Percentiles rank a stretch among this genome's conserved stretches.
Conservation (phyloP, 148 eudicot genomes). For the Rhododendron molle region DNA sequence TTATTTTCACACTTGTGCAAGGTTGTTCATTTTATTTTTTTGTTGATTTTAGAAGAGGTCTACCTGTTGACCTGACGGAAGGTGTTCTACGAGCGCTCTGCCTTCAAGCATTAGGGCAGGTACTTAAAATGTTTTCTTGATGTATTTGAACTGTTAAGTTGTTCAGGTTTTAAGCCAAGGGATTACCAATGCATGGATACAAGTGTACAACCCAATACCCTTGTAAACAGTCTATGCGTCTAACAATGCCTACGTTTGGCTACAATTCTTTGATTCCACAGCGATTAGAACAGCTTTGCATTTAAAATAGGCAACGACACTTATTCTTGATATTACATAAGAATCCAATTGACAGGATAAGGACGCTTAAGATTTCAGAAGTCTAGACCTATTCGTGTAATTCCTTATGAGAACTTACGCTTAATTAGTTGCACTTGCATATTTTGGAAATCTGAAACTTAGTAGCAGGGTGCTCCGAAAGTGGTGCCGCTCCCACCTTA, state of each 20-base stretch:
- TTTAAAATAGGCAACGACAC: not conserved
- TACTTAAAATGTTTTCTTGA: constrained; percentile 20
- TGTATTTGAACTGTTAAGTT: constrained; percentile 10
- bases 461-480: not conserved
- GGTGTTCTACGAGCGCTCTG: constrained; percentile 92
- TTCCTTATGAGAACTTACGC: not conserved
- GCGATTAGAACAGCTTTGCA: not conserved
- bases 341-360: not conserved
- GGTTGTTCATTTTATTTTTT: constrained; percentile 11
- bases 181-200: not conserved
- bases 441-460: not conserved
- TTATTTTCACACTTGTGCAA: not conserved
- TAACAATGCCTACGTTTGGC: not conserved
- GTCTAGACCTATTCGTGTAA: not conserved
- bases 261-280: not conserved
- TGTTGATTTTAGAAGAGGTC: constrained; percentile 61
- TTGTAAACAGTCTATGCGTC: not conserved
- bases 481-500: not conserved
- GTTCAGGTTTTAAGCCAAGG: not conserved
- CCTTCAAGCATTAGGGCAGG: constrained; percentile 95
- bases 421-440: not conserved
- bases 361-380: not conserved
- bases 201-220: not conserved
- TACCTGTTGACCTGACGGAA: constrained; percentile 95
- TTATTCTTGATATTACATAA: not conserved